These are phyloP conservation scores for Nitzschia putrida DNA, from an alignment of 108 stramenopile genomes.

Conservation along the genomic window DNA sequence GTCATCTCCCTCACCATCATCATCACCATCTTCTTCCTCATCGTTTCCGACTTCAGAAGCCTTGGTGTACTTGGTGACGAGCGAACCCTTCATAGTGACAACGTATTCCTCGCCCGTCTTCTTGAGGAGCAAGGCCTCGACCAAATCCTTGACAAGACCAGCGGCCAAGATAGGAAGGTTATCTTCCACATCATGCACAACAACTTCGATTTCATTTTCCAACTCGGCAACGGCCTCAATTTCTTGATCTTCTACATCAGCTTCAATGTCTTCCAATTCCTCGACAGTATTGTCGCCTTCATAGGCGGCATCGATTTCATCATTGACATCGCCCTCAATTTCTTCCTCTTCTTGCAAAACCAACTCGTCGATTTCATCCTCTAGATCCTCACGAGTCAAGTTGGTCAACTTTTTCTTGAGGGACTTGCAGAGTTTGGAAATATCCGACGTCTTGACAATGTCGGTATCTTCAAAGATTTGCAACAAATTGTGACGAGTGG, in stretches of 20 bases:
- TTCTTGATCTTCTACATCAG: conserved; percentile 11
- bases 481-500: neutral
- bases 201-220: neutral
- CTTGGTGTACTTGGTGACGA: neutral
- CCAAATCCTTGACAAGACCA: conserved; percentile 3
- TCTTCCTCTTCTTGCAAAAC: neutral
- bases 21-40: neutral
- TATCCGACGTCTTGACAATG: neutral
- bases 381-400: neutral
- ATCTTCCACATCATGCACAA: neutral
- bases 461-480: conserved; percentile 7
- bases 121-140: neutral
- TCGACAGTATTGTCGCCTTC: neutral
- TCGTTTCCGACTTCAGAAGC: neutral
- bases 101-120: conserved; percentile 6
- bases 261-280: neutral
- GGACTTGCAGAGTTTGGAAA: neutral
- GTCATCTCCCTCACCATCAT: neutral
- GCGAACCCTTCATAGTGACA: conserved; percentile 3
- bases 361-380: conserved; percentile 1
- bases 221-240: neutral
- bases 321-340: neutral
- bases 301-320: neutral
- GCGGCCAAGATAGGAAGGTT: conserved; percentile 5
- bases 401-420: neutral